Base-by-base conservation (phyloP, 2,329 filamentous ascomycete species). In the Colletotrichum kahawae region DNA sequence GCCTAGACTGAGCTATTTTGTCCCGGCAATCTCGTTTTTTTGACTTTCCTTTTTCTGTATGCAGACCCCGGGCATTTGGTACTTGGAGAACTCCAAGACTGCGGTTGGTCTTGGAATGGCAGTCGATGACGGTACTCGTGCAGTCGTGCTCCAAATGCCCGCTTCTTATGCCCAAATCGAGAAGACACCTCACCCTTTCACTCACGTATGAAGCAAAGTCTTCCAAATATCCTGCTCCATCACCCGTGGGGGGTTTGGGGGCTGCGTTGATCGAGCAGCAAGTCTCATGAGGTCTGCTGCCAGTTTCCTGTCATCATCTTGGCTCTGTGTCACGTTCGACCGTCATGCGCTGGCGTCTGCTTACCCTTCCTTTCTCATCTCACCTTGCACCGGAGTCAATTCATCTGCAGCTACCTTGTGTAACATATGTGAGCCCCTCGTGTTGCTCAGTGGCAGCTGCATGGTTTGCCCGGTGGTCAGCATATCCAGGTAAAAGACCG, bases 271-370 rank as follows among this genome's bases (percentile, higher is more conserved):
- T 63, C 21, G 33, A 57, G n/a, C 34, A 33, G 48, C 62, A 56
- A 57, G 63, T 59, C 43, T 48, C 33, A 38, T 54, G 34, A 72
- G 38, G n/a, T 51, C 33, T 16, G 33, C 21, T 54, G 16, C 54
- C 36, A 21, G 16, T 62, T 18, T 54, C 43, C 54, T 64, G 69
- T 72, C 70, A 64, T 67, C 57, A 36, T 43, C 73, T 75, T 73
- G 69, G 69, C 73, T 59, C 69, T 67, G 68, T 67, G 72, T 71
- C 72, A 75, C 72, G 60, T 36, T 68, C 63, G 73, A 36, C 69
- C 69, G 69, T 48, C 57, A 38, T 67, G 63, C 64, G 70, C 63
- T 63, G 57, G 73, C 57, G 56, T 59, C 56, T 62, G 70, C 70
- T 68, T 68, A 59, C 31, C 27, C 33, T 48, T n/a, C 59, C 48